These are phyloP conservation scores for Teunomyces stri DNA, from an alignment of 805 yeast genomes.

Conservation along the genomic window DNA sequence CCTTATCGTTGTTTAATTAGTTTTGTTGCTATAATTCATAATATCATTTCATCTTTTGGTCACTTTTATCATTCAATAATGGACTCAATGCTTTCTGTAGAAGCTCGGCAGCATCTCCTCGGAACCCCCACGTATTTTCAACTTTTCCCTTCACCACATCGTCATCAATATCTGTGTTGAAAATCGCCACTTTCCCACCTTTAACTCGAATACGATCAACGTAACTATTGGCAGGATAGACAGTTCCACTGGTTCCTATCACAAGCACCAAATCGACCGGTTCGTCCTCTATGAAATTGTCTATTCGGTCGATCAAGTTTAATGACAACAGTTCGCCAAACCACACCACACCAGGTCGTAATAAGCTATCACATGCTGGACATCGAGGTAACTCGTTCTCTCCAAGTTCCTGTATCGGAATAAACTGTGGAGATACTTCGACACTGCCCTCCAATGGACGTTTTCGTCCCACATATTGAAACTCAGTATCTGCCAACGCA, in stretches of 20 bases:
- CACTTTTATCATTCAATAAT: constrained; percentile 20
- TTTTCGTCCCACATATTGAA: constrained; percentile 24
- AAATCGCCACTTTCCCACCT: constrained; percentile 83
- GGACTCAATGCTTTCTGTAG: constrained; percentile 68
- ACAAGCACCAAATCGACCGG: constrained; percentile 73
- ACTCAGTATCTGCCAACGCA: constrained; percentile 43
- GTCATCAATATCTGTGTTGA: constrained; percentile 66
- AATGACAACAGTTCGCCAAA: constrained; percentile 86
- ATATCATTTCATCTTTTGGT: not conserved
- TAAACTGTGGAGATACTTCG: constrained; percentile 40
- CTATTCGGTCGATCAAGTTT: constrained; percentile 60
- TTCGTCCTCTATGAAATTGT: constrained; percentile 58
- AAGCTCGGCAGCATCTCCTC: constrained; percentile 75
- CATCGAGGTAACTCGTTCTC: constrained; percentile 66
- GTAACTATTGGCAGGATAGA: constrained; percentile 92
- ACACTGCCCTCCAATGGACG: constrained; percentile 11
- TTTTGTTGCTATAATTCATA: not conserved
- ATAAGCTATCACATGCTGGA: constrained; percentile 64
- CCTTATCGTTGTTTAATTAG: not conserved
- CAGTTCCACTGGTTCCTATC: constrained; percentile 80
- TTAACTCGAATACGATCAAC: constrained; percentile 69
- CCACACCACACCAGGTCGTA: constrained; percentile 93
- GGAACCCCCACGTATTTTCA: constrained; percentile 61
- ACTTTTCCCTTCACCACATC: constrained; percentile 41
- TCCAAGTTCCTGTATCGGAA: constrained; percentile 48